Base-by-base conservation (phyloP, 495 filamentous ascomycete genomes). In the Jackrogersella multiformis region DNA sequence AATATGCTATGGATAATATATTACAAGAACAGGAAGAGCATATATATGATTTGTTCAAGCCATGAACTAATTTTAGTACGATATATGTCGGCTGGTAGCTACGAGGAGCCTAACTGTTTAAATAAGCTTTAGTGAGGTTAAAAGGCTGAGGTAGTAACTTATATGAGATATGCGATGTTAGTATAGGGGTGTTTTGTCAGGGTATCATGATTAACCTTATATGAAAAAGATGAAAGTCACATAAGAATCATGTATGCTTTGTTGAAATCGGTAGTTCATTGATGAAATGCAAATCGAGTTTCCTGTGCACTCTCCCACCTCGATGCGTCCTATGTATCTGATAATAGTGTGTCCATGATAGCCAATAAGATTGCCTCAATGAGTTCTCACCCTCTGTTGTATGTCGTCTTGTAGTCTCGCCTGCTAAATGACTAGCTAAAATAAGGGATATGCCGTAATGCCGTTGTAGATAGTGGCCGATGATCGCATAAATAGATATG, bases 311-410 rank as follows among this genome's bases (percentile, higher is more conserved):
- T 9, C 9, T 5, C 9, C 26, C 7, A 30, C 26, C 26, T 30
- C 26, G 16, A 42, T 42, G 4, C 39, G 5, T 42, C 39, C 26
- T 30, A 30, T 30, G 3, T 30, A n/a, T n/a, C n/a, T n/a, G n/a
- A n/a, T n/a, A 24, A n/a, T 12, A 46, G 5, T 45, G 18, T 6
- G 21, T 26, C 20, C 13, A 24, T 46, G 15, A 32, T 53, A 53
- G 49, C 49, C 30, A 53, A 53, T 24, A 7, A 53, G 15, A 53
- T 53, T 38, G 49, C 28, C 32, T 36, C 49, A 12, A 36, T 36
- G 23, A 23, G 49, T 53, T 36, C 5, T 12, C 18, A 12, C 21
- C 5, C 42, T 18, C 20, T 32, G 45, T 49, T 5, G 45, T 18
- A 49, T 10, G 5, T 49, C 26, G n/a, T 49, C 5, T 30, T 49